phyloP scores from a whole-genome alignment of 108 stramenopile genomes.

The Skeletonema menzelii region DNA sequence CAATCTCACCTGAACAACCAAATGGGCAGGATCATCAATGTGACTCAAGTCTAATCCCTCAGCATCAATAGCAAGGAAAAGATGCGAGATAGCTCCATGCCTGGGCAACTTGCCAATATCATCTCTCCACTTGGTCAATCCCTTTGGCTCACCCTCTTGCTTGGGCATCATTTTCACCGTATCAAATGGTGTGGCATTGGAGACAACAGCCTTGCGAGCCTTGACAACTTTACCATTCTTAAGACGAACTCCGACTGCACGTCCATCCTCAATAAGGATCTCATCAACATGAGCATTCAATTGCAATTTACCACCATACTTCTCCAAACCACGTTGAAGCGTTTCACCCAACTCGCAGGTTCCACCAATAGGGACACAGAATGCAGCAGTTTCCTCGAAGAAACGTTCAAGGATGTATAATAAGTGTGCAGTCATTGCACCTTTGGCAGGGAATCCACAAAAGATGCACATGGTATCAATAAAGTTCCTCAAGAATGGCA shows the following conservation, averaged over 20 bases:
- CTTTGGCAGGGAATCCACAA: conserved; percentile 94
- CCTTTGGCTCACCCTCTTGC: conserved; percentile 48
- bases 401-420: conserved; percentile 91
- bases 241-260: conserved; percentile 85
- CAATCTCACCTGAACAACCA: conserved; percentile 73
- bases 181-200: conserved; percentile 94
- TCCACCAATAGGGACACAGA: conserved; percentile 88
- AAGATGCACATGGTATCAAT: conserved; percentile 95
- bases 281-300: conserved; percentile 91
- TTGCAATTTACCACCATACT: conserved; percentile 86
- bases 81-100: conserved; percentile 88
- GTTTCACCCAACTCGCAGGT: conserved; percentile 84
- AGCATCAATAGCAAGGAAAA: conserved; percentile 88
- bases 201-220: conserved; percentile 91
- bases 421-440: conserved; percentile 87
- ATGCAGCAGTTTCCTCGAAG: conserved; percentile 87
- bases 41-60: conserved; percentile 79
- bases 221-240: conserved; percentile 88
- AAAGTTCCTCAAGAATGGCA: conserved; percentile 89
- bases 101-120: conserved; percentile 79
- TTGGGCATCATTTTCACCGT: conserved; percentile 83
- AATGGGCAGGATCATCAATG: conserved; percentile 88
- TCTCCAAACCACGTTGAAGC: conserved; percentile 75
- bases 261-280: conserved; percentile 87
- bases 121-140: conserved; percentile 73